Evolutionary conservation across 805 yeast species (phyloP), one percentile per base, ranked within the genome.

Genomic region (Metschnikowia lochheadii): DNA sequence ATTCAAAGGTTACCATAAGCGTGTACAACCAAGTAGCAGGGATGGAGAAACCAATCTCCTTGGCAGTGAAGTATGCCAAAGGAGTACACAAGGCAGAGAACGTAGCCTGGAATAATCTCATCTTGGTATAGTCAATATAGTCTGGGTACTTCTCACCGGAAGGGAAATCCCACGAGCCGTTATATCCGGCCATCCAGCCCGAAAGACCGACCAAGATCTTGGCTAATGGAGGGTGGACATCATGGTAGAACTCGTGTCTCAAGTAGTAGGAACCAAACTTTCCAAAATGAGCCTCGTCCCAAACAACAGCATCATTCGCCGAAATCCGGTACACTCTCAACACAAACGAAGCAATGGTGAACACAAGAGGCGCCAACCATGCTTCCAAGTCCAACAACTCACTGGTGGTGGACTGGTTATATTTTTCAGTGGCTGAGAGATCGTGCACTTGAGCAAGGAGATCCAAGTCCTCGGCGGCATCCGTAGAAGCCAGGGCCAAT

Each of bases 261-360:
- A 92, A 75, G 68, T 92, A 92, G 66, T 89, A 85, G 11, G 96
- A 85, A 32, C 97, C 98, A 66, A 92, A 92, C 67, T 92, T 94
- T 46, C 97, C 99, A 68, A 92, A 92, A 73, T 91, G 97, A 38
- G 97, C 97, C 66, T 90, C 97, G 70, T 90, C 97, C 96, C 96
- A 87, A 7, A 86, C 85, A 44, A 87, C 92, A 49, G 74, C 76
- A 46, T 78, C 66, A 51, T 82, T 87, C 50, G 78, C 74, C 49
- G 87, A 86, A 58, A 92, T 85, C 54, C 78, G 75, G 71, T 87
- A 84, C 67, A 90, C 81, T 59, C 98, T 81, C 39, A 89, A 78
- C 20, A 77, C 78, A 60, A 91, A 86, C 8, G 94, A 83, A 17
- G 85, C 56, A 1, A 78, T 51, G 0, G 97, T 90, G 62, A 91